Evolutionary conservation across 345 rosid species (phyloP).

Genomic region (Populus ilicifolia): DNA sequence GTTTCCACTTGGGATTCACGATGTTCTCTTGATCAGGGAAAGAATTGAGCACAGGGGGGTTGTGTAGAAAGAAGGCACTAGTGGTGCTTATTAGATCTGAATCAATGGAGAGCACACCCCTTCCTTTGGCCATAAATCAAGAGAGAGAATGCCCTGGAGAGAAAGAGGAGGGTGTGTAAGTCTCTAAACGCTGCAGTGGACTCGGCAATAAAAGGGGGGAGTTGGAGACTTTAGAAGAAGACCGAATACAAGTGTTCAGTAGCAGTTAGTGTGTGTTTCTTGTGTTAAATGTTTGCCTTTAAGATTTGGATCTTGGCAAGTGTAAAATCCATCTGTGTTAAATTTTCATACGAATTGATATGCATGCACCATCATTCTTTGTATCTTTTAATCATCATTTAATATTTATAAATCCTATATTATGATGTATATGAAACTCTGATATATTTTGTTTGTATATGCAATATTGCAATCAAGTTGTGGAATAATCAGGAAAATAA

Average conservation of each 20-base stretch:
- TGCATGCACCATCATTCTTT: too few species aligned
- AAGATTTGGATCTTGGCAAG: neutral
- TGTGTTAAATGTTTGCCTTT: neutral
- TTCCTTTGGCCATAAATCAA: slow-evolving; percentile 52
- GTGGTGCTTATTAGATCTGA: slow-evolving; percentile 32
- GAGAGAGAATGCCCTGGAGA: slow-evolving; percentile 22
- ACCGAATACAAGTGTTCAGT: slow-evolving; percentile 19
- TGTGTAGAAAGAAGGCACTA: slow-evolving; percentile 23
- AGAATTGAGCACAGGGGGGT: slow-evolving; percentile 48
- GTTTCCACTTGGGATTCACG: neutral
- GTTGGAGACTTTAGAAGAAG: slow-evolving; percentile 36
- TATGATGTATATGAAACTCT: too few species aligned
- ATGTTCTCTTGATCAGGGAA: slow-evolving; percentile 24
- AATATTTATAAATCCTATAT: too few species aligned
- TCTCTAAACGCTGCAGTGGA: slow-evolving; percentile 51
- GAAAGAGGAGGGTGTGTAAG: slow-evolving; percentile 11
- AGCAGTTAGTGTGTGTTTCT: neutral
- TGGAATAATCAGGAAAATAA: too few species aligned
- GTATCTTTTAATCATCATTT: too few species aligned
- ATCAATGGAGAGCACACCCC: slow-evolving; percentile 61
- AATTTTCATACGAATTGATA: too few species aligned
- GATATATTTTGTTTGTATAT: too few species aligned
- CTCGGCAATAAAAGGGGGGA: slow-evolving; percentile 64
- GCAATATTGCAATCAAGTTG: too few species aligned
- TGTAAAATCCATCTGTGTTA: neutral